Evolutionary conservation across 2,329 filamentous ascomycete species (phyloP), one percentile per base, ranked within the genome.

Genomic region (Bipolaris zeicola): DNA sequence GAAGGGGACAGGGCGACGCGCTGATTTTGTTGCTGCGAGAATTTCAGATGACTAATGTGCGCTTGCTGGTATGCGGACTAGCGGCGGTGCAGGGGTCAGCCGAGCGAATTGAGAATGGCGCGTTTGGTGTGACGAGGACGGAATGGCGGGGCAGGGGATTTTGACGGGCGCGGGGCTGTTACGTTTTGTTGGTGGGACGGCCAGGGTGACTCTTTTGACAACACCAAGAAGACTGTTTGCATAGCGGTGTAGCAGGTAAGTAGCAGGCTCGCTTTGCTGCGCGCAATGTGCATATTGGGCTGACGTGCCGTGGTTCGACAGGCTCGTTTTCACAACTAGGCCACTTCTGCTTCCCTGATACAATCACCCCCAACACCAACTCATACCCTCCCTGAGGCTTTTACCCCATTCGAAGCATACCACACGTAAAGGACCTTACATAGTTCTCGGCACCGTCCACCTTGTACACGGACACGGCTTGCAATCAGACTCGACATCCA

Each of bases 21-120:
- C 53, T 53, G 44, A 20, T 57, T 57, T 57, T 57, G 54, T 48
- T 49, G 54, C 37, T 57, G 54, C 49, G 38, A 53, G 63, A 60
- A 48, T 63, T 60, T 55, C 55, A 41, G 61, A 61, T 73, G 68
- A 69, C 68, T 72, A 67, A 72, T 57, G 51, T 3, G 36, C 39
- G 56, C 62, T 66, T 65, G 33, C 6, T 24, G n/a, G 10, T 2
- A 49, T 51, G 20, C 22, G 58, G 58, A 41, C 36, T 57, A 63
- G 57, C 10, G 8, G 5, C 1, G 1, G 16, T 4, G 26, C 31
- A 16, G 13, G 26, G 43, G 10, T 34, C 18, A 16, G 13, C n/a
- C 38, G 48, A 41, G 60, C 62, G 61, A 65, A 64, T 68, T 50
- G 59, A 54, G 52, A 50, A 49, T 55, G 55, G 59, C 47, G 55